Evolutionary conservation across 225 moss, liverwort and hornwort genomes (phyloP), one percentile per base, ranked within the genome.

Genomic region (Pseudoscleropodium purum): DNA sequence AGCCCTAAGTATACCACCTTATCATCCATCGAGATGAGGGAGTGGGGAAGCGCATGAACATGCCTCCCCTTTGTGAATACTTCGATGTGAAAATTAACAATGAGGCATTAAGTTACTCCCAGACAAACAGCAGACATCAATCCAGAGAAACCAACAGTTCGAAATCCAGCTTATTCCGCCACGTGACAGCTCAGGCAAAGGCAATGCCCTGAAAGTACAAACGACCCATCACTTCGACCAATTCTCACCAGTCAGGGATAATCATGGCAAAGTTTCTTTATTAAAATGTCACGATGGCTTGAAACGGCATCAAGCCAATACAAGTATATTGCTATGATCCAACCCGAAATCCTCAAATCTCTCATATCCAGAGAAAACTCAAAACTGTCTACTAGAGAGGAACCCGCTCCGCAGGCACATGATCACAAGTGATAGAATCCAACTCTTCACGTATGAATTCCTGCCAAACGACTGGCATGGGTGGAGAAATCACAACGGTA

Each of bases 231-330:
- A n/a, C 26, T 83, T 78, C 63, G 19, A 87, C 51, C 81, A 88
- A 76, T 63, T 20, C 39, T 91, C 74, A 67, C 29, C 20, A 79
- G 18, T 77, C 83, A 85, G 49, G 52, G 29, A 61, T 74, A 83
- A 54, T 30, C 84, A 70, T 66, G 75, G 88, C 86, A 84, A 74
- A 75, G 18, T 10, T 68, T 69, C 75, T 86, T 90, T 63, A 63
- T 15, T 34, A 43, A 56, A 31, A 73, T 85, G 56, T 83, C 79
- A 83, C 75, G 67, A 25, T 85, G 78, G 41, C 84, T 84, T 89
- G 63, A 81, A 89, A 64, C 60, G 75, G 47, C 89, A 87, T 87
- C 84, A 90, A 88, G 54, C 81, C 79, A 88, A 79, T 62, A 75
- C 83, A 63, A 75, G 74, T 54, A 43, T 76, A 43, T 76, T 54